Conservation (phyloP, 2,329 filamentous ascomycete species). For the Neonectria magnoliae region DNA sequence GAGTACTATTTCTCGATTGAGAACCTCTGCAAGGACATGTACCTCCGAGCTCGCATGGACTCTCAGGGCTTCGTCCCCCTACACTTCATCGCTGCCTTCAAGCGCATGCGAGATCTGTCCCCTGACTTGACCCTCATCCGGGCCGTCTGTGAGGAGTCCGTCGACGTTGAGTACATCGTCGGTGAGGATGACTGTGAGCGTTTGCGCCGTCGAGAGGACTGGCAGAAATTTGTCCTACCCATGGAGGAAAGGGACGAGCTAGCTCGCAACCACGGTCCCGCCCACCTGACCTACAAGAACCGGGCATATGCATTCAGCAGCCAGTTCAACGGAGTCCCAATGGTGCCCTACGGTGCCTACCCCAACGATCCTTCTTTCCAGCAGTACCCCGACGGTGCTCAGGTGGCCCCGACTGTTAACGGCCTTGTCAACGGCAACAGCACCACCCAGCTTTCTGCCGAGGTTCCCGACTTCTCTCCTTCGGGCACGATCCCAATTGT, state of each 20-base stretch:
- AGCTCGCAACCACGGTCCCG: conserved; percentile 77
- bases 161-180: conserved; percentile 76
- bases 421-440: conserved; percentile 43
- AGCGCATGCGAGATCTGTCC: conserved; percentile 65
- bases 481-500: conserved; percentile 38
- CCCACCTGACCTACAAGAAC: conserved; percentile 51
- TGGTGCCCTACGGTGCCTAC: conserved; percentile 45
- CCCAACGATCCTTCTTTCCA: conserved; percentile 44
- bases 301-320: conserved; percentile 42
- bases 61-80: conserved; percentile 91
- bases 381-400: conserved; percentile 46
- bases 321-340: conserved; percentile 47
- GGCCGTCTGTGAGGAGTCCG: conserved; percentile 77
- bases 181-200: conserved; percentile 83
- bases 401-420: conserved; percentile 51
- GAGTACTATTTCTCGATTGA: conserved; percentile 98
- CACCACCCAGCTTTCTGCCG: conserved; percentile 49
- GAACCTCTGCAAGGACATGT: conserved; percentile 94
- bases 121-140: conserved; percentile 78
- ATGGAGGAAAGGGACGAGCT: conserved; percentile 76
- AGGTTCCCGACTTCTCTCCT: conserved; percentile 54
- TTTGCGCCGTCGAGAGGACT: conserved; percentile 77
- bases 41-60: conserved; percentile 91
- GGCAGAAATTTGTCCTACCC: conserved; percentile 82
- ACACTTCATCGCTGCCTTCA: conserved; percentile 84